Base-by-base conservation (phyloP, 2,329 filamentous ascomycete genomes). In the Elsinoe necatrix region DNA sequence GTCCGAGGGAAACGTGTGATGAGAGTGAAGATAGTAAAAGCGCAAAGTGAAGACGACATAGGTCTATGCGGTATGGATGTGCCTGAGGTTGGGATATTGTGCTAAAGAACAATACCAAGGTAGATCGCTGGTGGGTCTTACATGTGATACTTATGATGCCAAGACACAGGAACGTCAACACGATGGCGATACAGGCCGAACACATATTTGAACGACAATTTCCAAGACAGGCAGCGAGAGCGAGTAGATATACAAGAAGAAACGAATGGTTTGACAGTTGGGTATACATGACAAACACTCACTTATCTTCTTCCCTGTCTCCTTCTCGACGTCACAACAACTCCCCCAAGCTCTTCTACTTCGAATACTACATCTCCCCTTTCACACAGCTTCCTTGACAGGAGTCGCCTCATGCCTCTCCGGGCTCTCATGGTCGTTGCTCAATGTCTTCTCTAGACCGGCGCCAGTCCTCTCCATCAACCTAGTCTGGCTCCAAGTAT, bases 351-450 rank as follows among this genome's bases (percentile, higher is more conserved):
- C 47, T 35, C 18, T 27, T 16, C 14, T 21, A 11, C 27, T 7
- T 11, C 29, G 12, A 31, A 25, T 12, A 16, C 8, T 14, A 20
- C 14, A 25, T 52, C 29, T 7, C 29, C 14, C 8, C 25, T 8
- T 20, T 41, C 9, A 55, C n/a, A 55, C 52, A 35, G 37, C 21
- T 20, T 86, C 37, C 34, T 58, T 54, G 3, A 12, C 16, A 23
- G 14, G 39, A 21, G 41, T 45, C 3, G 34, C 31, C 47, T 62
- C 60, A 11, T 59, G 51, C 3, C 54, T 60, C 57, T 61, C 61
- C 1, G 61, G 59, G 18, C 42, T 55, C 48, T 55, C 57, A n/a
- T 39, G 48, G 11, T 63, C 61, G n/a, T 57, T 42, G 14, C 57
- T 60, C 3, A 60, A 25, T 39, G 58, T 61, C 59, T 66, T 63